phyloP scores from a whole-genome alignment of 1,139 yeast species.

The Wickerhamomyces sp. region DNA sequence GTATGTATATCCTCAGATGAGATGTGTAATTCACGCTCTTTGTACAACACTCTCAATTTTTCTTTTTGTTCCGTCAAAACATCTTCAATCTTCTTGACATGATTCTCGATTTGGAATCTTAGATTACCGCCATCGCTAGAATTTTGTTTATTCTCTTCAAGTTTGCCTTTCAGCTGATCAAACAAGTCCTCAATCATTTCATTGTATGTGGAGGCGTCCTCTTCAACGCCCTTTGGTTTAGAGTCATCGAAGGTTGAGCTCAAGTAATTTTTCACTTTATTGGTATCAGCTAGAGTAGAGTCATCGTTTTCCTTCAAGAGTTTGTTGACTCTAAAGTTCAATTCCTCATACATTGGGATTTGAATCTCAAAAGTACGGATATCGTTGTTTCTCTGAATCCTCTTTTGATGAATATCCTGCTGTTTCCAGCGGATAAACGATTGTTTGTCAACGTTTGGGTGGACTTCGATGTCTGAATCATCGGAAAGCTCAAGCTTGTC shows the following conservation, averaged over 20 bases:
- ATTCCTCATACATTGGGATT: conserved; percentile 66
- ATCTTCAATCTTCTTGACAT: conserved; percentile 62
- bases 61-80: conserved; percentile 55
- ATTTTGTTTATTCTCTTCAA: conserved; percentile 43
- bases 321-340: conserved; percentile 68
- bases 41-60: conserved; percentile 58
- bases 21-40: conserved; percentile 70
- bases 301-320: conserved; percentile 41
- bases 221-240: conserved; percentile 54
- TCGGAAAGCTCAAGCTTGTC: conserved; percentile 93
- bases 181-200: conserved; percentile 92
- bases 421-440: conserved; percentile 97
- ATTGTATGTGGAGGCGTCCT: conserved; percentile 72
- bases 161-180: conserved; percentile 60
- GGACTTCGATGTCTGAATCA: conserved; percentile 95
- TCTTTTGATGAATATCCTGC: conserved; percentile 91
- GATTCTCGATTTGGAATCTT: conserved; percentile 43
- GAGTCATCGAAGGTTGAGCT: conserved; percentile 53
- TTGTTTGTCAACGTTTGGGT: conserved; percentile 93
- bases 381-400: conserved; percentile 73
- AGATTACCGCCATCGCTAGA: conserved; percentile 38
- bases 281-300: conserved; percentile 37
- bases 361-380: conserved; percentile 73
- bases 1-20: conserved; percentile 89
- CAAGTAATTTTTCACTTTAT: conserved; percentile 38